Conservation (phyloP, 2,329 filamentous ascomycete genomes). For the Neofusicoccum kwambonambiense region DNA sequence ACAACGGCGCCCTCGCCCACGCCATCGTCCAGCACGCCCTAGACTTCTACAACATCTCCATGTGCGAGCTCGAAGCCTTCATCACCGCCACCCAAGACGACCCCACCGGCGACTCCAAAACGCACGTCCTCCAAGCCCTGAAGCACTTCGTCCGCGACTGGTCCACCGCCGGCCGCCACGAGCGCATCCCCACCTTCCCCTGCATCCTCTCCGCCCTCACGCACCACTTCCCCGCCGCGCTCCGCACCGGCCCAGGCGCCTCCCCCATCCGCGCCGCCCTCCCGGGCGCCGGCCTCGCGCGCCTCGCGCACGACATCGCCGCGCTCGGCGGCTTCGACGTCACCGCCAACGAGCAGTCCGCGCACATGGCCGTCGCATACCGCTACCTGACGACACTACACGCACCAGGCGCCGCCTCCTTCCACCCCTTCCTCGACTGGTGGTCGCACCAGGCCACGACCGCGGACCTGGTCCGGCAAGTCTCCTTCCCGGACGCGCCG, state of each 20-base stretch:
- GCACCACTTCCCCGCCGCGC: neutral
- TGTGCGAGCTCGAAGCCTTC: constrained; percentile 47
- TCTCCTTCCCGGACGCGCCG: constrained; percentile 47
- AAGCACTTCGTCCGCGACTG: constrained; percentile 61
- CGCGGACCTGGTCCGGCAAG: constrained; percentile 46
- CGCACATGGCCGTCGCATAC: constrained; percentile 57
- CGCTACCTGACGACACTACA: constrained; percentile 46
- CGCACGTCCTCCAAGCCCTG: constrained; percentile 53
- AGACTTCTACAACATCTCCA: constrained; percentile 47
- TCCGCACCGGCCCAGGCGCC: neutral
- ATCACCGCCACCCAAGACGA: constrained; percentile 40
- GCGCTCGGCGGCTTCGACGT: constrained; percentile 52
- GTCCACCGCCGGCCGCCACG: constrained; percentile 49
- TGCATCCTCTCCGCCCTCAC: constrained; percentile 33
- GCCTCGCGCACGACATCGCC: constrained; percentile 54
- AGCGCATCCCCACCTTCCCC: constrained; percentile 44
- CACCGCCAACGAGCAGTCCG: constrained; percentile 58
- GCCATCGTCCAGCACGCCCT: constrained; percentile 48
- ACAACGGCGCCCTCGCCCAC: constrained; percentile 49
- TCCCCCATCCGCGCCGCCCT: constrained; percentile 44
- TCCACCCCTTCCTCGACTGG: constrained; percentile 56
- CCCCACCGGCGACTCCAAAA: constrained; percentile 45
- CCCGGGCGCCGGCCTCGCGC: constrained; percentile 54
- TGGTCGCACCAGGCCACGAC: constrained; percentile 57
- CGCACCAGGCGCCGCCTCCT: constrained; percentile 24